Conservation (phyloP, 2,329 filamentous ascomycete genomes). For the Lachnellula suecica region DNA sequence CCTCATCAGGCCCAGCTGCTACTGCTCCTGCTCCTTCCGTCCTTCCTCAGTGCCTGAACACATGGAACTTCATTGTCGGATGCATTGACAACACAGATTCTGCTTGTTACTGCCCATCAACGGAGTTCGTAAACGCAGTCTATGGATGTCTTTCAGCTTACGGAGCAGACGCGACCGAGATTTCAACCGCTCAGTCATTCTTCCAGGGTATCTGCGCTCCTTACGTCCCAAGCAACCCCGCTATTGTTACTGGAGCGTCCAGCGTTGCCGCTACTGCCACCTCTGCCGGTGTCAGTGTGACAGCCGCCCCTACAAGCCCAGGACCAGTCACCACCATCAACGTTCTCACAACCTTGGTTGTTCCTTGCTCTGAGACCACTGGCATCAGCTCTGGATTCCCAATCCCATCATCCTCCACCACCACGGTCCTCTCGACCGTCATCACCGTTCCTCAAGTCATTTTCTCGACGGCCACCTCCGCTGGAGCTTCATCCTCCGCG, state of each 20-base stretch:
- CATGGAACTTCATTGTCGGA: slow-evolving; percentile 72
- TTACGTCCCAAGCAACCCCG: slow-evolving; percentile 76
- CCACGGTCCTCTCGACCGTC: neutral
- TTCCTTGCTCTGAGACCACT: too few species aligned
- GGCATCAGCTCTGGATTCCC: too few species aligned
- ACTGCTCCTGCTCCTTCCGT: slow-evolving; percentile 55
- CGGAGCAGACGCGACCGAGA: slow-evolving; percentile 63
- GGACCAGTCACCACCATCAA: too few species aligned
- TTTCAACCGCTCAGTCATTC: slow-evolving; percentile 73
- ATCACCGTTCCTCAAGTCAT: too few species aligned
- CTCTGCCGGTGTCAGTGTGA: too few species aligned
- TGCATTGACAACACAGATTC: slow-evolving; percentile 84
- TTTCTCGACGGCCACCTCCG: slow-evolving; percentile 24
- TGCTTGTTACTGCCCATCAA: slow-evolving; percentile 82
- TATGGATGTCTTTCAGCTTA: slow-evolving; percentile 80
- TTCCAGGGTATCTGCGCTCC: slow-evolving; percentile 88
- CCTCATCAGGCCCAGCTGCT: slow-evolving; percentile 23
- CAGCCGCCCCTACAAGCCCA: too few species aligned
- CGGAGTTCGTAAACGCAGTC: slow-evolving; percentile 74
- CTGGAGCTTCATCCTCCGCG: slow-evolving; percentile 29
- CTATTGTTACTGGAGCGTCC: slow-evolving; percentile 74
- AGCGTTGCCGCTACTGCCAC: too few species aligned
- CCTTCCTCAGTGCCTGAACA: slow-evolving; percentile 88
- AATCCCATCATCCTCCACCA: neutral
- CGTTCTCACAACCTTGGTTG: too few species aligned